phyloP scores from a whole-genome alignment of 2,329 filamentous ascomycete species.

The Tricladium varicosporioides region DNA sequence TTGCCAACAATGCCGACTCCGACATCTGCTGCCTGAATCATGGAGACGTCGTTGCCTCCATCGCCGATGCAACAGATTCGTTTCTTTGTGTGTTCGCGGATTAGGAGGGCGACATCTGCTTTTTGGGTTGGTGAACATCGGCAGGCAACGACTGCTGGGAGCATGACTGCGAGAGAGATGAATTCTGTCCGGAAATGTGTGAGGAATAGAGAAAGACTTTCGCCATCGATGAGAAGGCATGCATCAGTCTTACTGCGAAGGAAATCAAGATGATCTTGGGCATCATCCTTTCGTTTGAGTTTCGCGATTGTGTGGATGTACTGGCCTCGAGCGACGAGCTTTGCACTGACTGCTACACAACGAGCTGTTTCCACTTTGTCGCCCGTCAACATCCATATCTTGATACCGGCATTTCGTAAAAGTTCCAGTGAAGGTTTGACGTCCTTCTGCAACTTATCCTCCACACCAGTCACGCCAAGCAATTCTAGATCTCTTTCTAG shows the following conservation, averaged over 20 bases:
- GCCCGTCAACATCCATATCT: constrained; percentile 99
- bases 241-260: constrained; percentile 82
- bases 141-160: constrained; percentile 92
- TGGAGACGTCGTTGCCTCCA: constrained; percentile 96
- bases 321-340: constrained; percentile 88
- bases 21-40: constrained; percentile 98
- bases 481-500: constrained; percentile 89
- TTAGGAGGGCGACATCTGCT: constrained; percentile 86
- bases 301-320: constrained; percentile 93
- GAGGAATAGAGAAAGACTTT: constrained; percentile 81
- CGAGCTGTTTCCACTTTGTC: constrained; percentile 98
- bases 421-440: constrained; percentile 95
- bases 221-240: constrained; percentile 91
- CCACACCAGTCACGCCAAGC: constrained; percentile 94
- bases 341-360: constrained; percentile 92
- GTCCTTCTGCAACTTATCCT: constrained; percentile 93
- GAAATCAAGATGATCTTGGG: constrained; percentile 85
- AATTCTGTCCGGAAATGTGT: constrained; percentile 81
- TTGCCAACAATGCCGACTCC: constrained; percentile 98
- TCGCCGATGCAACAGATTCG: constrained; percentile 97
- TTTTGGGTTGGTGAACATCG: constrained; percentile 97
- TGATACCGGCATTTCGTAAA: constrained; percentile 93
- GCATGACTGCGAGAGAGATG: constrained; percentile 79
- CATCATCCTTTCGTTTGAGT: constrained; percentile 77
- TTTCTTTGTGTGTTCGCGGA: constrained; percentile 89